These are phyloP conservation scores for Trifolium pratense DNA, from an alignment of 306 rosid genomes.

Conservation along the genomic window DNA sequence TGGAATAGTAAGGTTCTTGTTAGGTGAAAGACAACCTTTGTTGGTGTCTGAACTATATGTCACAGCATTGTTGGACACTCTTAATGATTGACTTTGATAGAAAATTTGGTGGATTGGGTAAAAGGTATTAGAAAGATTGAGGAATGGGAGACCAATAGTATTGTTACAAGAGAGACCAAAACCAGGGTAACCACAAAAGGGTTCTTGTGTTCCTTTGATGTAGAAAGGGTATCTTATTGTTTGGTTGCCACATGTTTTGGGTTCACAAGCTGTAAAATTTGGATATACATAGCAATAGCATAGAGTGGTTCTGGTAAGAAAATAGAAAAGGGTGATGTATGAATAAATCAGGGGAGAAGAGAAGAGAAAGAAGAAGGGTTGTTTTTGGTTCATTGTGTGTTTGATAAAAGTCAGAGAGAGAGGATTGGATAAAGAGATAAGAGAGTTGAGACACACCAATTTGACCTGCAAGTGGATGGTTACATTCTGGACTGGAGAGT, in stretches of 20 bases:
- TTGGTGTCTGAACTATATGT: not conserved
- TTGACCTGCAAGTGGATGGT: slow-evolving; percentile 39
- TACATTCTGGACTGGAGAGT: too few relatives aligned
- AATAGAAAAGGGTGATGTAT: not conserved
- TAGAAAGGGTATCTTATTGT: slow-evolving; percentile 57
- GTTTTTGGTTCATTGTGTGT: slow-evolving; percentile 49
- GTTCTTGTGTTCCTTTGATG: slow-evolving; percentile 33
- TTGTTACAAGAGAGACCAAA: slow-evolving; percentile 50
- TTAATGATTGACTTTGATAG: slow-evolving; percentile 40
- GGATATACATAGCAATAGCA: slow-evolving; percentile 29
- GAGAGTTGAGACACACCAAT: not conserved
- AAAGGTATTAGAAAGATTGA: slow-evolving; percentile 33
- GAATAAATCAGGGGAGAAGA: too few relatives aligned
- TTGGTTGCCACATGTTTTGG: slow-evolving; percentile 47
- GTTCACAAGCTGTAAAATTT: slow-evolving; percentile 43
- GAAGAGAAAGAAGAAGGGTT: not conserved
- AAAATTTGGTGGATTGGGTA: slow-evolving; percentile 46
- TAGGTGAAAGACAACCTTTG: slow-evolving; percentile 26
- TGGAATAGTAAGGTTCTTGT: slow-evolving; percentile 26
- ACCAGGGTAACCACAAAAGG: slow-evolving; percentile 65
- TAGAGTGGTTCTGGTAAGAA: not conserved
- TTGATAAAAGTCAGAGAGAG: not conserved
- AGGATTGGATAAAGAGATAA: not conserved
- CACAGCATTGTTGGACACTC: slow-evolving; percentile 50
- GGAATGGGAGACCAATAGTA: slow-evolving; percentile 34